A percentile compares a stretch with the other conserved stretches of the same genome.
Evolutionary conservation across 805 yeast species (phyloP).

Genomic region (Candida insectalens): DNA sequence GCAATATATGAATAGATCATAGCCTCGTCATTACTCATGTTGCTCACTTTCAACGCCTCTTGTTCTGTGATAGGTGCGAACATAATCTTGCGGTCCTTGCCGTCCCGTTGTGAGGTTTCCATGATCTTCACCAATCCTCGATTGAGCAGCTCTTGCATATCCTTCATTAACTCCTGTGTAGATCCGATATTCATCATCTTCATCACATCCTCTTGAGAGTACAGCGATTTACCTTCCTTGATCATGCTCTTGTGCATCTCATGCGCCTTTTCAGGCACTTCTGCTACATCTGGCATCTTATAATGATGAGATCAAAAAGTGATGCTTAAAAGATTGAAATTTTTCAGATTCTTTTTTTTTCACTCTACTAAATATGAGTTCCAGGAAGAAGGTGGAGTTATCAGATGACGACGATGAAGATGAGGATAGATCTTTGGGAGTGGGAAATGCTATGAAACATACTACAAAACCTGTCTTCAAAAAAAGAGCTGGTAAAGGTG

Average conservation of each 20-base stretch:
- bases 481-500: too few relatives aligned
- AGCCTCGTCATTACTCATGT: slow-evolving; percentile 82
- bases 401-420: too few relatives aligned
- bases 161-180: slow-evolving; percentile 30
- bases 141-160: slow-evolving; percentile 37
- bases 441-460: too few relatives aligned
- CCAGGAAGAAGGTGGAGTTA: too few relatives aligned
- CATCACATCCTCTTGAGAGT: slow-evolving; percentile 61
- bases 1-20: slow-evolving; percentile 87
- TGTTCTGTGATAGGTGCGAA: slow-evolving; percentile 66
- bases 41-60: slow-evolving; percentile 69
- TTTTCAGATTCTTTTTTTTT: too few relatives aligned
- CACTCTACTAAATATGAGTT: too few relatives aligned
- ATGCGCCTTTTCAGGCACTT: slow-evolving; percentile 31
- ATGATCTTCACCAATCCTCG: slow-evolving; percentile 54
- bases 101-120: slow-evolving; percentile 41
- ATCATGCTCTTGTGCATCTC: slow-evolving; percentile 59
- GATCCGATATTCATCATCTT: slow-evolving; percentile 34
- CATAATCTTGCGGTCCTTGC: slow-evolving; percentile 25
- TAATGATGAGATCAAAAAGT: too few relatives aligned
- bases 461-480: too few relatives aligned
- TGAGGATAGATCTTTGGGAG: slow-evolving; percentile 2
- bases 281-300: too few relatives aligned
- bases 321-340: too few relatives aligned
- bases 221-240: slow-evolving; percentile 37